Conservation (phyloP, 495 filamentous ascomycete genomes). For the Oidiodendron maius region DNA sequence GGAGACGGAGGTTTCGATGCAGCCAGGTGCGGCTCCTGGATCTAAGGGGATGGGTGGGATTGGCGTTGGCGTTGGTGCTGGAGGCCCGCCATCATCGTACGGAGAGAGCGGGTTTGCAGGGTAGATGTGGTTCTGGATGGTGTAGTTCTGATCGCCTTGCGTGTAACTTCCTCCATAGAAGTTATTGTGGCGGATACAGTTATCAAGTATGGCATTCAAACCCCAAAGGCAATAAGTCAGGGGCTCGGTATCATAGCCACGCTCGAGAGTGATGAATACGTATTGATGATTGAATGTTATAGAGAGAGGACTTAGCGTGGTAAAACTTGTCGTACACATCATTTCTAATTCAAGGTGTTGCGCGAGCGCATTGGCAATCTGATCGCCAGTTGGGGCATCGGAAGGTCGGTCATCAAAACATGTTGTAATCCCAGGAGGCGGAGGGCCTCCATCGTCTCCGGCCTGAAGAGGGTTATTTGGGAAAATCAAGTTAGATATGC, state of each 20-base stretch:
- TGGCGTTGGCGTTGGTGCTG: neutral
- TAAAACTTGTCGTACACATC: neutral
- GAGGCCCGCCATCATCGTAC: neutral
- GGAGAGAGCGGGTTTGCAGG: neutral
- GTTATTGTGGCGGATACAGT: neutral
- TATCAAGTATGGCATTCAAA: neutral
- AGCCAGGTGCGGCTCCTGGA: too few species aligned
- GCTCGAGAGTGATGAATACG: neutral
- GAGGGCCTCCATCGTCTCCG: neutral
- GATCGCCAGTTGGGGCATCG: neutral
- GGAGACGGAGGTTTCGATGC: too few species aligned
- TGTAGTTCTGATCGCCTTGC: neutral
- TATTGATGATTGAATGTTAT: neutral
- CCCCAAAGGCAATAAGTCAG: neutral
- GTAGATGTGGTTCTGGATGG: neutral
- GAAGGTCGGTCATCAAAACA: neutral
- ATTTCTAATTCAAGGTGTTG: neutral
- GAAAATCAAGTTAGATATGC: neutral
- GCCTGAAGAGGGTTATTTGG: neutral
- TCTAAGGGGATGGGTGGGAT: too few species aligned
- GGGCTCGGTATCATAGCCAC: neutral
- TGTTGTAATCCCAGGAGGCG: neutral
- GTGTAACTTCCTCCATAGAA: neutral
- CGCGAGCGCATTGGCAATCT: neutral
- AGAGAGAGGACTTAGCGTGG: neutral